phyloP scores from a whole-genome alignment of 1,284 basidiomycete genomes.

The Meripilus lineatus region DNA sequence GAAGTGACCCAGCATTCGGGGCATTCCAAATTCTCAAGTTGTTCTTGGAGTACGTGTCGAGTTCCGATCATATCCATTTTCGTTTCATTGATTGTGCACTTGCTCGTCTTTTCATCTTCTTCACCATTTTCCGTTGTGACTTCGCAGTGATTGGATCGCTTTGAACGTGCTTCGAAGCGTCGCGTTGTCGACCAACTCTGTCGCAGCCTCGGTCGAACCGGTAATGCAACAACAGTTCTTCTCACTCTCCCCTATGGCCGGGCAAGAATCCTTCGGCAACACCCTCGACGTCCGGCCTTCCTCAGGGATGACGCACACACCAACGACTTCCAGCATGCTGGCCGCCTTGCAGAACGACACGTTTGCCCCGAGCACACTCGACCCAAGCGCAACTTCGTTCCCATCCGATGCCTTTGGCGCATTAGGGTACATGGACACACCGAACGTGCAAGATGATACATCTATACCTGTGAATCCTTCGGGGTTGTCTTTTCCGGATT shows the following conservation, averaged over 20 bases:
- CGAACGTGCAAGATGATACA: conserved; percentile 50
- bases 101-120: no score
- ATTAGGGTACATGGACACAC: conserved; percentile 70
- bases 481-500: conserved; percentile 61
- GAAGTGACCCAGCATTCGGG: conserved; percentile 84
- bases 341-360: conserved; percentile 74
- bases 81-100: no score
- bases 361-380: conserved; percentile 58
- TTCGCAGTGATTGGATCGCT: conserved; percentile 78
- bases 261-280: conserved; percentile 64
- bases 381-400: conserved; percentile 54
- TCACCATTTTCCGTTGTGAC: no score
- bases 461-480: conserved; percentile 42
- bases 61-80: conserved; percentile 7
- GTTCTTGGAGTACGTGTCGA: conserved; percentile 71
- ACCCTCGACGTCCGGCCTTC: conserved; percentile 47
- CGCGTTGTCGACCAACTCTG: conserved; percentile 82
- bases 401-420: conserved; percentile 62
- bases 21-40: conserved; percentile 88
- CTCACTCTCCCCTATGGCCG: conserved; percentile 74
- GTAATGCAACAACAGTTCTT: conserved; percentile 85
- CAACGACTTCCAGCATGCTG: conserved; percentile 83
- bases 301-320: conserved; percentile 62
- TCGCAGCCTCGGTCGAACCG: conserved; percentile 83
- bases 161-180: conserved; percentile 82